Base-by-base conservation (phyloP, 2,329 filamentous ascomycete species). In the Raffaelea deltoideospora region DNA sequence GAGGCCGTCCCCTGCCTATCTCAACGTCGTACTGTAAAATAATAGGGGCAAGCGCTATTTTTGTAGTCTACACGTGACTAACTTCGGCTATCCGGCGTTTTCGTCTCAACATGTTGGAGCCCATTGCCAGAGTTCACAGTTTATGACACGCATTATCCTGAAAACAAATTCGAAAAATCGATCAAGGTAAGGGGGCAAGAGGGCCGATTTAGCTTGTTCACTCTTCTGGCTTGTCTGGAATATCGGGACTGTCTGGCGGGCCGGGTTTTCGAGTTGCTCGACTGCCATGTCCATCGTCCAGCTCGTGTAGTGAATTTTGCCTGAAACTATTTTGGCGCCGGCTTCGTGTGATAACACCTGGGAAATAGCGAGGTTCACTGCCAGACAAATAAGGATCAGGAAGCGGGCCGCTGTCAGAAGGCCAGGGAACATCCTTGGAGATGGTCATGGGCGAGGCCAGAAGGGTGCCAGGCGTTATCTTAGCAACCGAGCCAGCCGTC, bases 331-430 rank as follows among this genome's bases (percentile, higher is more conserved):
- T 60, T 35, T 53, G 62, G 35, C 64, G 57, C 33, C 59, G 58
- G 49, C 63, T 63, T 37, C 67, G 57, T 14, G 65, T 63, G 31
- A 85, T 67, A 23, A 86, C 67, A 0, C 80, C 80, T 0, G 81
- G 81, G 45, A 84, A 81, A 43, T 84, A 73, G 43, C 65, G 69
- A 10, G 79, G 80, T 52, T 84, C 79, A 34, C 61, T 66, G 4
- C 67, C 72, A 11, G 64, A 69, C 10, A 73, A 50, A 45, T 71
- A 64, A 37, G 59, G 46, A 41, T 67, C 60, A 7, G 28, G 18
- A 7, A 14, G 33, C 18, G 41, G 43, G 23, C 43, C 46, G 23
- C 48, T 40, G 17, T 52, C 53, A 48, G 37, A 64, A 57, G 8
- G 57, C 47, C 13, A 47, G 17, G 63, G 7, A n/a, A 5, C 30